Percentiles rank a stretch among this genome's conserved stretches.
Evolutionary conservation across 176 grass and related monocot genomes (phyloP).

Genomic region (Zizania latifolia): DNA sequence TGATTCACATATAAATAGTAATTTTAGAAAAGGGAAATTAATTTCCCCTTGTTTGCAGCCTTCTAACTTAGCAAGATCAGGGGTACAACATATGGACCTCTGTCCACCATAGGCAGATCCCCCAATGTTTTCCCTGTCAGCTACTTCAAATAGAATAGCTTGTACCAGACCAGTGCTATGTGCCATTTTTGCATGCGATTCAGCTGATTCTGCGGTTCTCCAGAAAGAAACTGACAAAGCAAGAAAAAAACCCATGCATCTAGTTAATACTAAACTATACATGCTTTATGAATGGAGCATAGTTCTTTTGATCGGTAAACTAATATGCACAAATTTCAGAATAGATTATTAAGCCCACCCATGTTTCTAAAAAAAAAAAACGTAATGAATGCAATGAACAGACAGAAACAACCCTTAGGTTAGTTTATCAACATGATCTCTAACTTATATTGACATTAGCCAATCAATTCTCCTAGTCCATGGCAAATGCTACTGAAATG

Average conservation of each 20-base stretch:
- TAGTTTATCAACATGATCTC: background rate
- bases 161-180: constrained; percentile 88
- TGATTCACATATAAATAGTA: too few species aligned
- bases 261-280: background rate
- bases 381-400: background rate
- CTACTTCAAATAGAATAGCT: constrained; percentile 90
- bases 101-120: constrained; percentile 96
- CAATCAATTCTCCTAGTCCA: background rate
- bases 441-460: background rate
- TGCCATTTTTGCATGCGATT: constrained; percentile 68
- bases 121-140: constrained; percentile 89
- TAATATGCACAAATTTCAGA: background rate
- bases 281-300: background rate
- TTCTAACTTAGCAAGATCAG: constrained; percentile 90
- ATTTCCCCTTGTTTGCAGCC: constrained; percentile 96
- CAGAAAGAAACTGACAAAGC: constrained; percentile 68
- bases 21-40: too few species aligned
- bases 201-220: constrained; percentile 65
- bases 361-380: background rate
- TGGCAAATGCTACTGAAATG: background rate
- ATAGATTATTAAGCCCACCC: background rate
- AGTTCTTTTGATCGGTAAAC: background rate
- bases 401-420: background rate
- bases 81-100: constrained; percentile 97
- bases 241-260: constrained; percentile 2